phyloP scores from a whole-genome alignment of 1,139 yeast species.

The Debaryomyces robertsiae region DNA sequence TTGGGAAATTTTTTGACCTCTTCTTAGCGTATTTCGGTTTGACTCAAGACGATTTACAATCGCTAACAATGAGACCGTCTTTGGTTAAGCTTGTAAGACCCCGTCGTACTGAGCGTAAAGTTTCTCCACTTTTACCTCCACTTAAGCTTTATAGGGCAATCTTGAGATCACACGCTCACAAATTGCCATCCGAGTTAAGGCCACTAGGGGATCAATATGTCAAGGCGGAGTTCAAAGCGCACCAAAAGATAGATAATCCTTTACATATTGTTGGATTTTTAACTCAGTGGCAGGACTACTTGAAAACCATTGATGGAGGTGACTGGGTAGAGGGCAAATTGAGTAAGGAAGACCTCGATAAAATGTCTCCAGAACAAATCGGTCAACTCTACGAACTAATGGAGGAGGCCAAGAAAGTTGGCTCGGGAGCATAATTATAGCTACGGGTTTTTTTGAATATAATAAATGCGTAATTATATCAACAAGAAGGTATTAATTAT shows the following conservation, averaged over 20 bases:
- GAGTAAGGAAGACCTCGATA: conserved; percentile 66
- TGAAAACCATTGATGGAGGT: conserved; percentile 70
- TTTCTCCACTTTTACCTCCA: conserved; percentile 78
- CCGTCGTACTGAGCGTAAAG: conserved; percentile 57
- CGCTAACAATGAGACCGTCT: conserved; percentile 52
- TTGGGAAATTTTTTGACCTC: conserved; percentile 1
- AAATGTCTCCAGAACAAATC: conserved; percentile 89
- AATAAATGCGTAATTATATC: conserved; percentile 2
- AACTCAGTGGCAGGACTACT: conserved; percentile 92
- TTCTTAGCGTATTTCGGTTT: neutral
- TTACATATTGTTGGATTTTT: conserved; percentile 90
- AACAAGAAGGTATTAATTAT: conserved; percentile 1
- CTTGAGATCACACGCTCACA: conserved; percentile 71
- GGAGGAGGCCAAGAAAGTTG: conserved; percentile 55
- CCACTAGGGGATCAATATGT: conserved; percentile 89
- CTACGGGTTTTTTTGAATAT: neutral
- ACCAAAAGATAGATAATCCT: conserved; percentile 80
- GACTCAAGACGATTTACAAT: neutral
- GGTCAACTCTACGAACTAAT: conserved; percentile 63
- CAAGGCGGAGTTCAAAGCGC: conserved; percentile 87
- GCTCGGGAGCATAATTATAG: conserved; percentile 9
- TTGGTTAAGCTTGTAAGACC: conserved; percentile 50
- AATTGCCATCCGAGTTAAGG: conserved; percentile 68
- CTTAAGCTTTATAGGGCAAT: conserved; percentile 72
- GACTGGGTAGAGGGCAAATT: conserved; percentile 74